A percentile compares a stretch with the other conserved stretches of the same genome.
Conservation (phyloP, 441 rosid species). For the Sinapis alba region DNA sequence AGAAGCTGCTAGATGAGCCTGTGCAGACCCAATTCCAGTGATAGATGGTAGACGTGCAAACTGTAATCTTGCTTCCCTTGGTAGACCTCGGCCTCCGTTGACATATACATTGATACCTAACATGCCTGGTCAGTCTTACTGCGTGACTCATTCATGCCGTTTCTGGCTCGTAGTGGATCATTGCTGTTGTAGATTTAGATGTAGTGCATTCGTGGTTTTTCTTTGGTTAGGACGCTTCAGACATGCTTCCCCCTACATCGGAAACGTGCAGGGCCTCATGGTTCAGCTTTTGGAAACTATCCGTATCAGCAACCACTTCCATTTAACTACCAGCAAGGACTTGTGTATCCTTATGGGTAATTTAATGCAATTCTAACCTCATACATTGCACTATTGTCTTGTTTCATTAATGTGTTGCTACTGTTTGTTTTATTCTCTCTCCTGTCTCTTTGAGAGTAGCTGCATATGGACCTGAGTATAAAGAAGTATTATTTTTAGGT, state of each 20-base stretch:
- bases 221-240: slow-evolving; percentile 65
- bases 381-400: not conserved
- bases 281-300: slow-evolving; percentile 63
- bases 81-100: slow-evolving; percentile 70
- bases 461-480: slow-evolving; percentile 81
- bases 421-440: slow-evolving; percentile 10
- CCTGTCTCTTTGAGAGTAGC: slow-evolving; percentile 67
- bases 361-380: slow-evolving; percentile 32
- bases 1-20: slow-evolving; percentile 94
- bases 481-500: no score
- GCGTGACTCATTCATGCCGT: slow-evolving; percentile 4
- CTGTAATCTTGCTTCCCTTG: slow-evolving; percentile 97
- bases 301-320: slow-evolving; percentile 84
- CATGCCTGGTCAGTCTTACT: slow-evolving; percentile 44
- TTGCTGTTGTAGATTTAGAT: slow-evolving; percentile 5
- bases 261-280: slow-evolving; percentile 65
- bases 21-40: slow-evolving; percentile 83
- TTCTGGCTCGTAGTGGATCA: not conserved
- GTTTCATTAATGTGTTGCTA: not conserved
- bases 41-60: slow-evolving; percentile 97
- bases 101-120: slow-evolving; percentile 57
- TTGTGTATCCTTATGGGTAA: slow-evolving; percentile 89
- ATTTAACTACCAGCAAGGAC: slow-evolving; percentile 78
- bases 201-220: slow-evolving; percentile 16
- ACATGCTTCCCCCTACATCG: slow-evolving; percentile 60